Base-by-base conservation (phyloP, 2,329 filamentous ascomycete species). In the Aspergillus brunneoviolaceus region DNA sequence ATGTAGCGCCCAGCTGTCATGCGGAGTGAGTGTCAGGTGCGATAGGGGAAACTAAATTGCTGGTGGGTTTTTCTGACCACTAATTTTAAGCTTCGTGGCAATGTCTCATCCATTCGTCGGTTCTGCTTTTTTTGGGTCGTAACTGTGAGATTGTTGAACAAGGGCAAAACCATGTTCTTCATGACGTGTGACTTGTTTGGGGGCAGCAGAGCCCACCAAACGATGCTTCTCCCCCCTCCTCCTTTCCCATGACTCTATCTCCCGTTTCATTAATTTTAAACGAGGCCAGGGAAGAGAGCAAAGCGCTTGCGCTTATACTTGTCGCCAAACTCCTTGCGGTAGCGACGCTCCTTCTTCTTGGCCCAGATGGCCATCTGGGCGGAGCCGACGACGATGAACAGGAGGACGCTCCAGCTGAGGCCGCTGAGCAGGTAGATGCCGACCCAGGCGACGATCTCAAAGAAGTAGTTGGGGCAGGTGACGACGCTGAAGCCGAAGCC, bases 401-500 rank as follows among this genome's bases (percentile, higher is more conserved):
- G 67, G 16, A 87, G 80, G 0, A 95, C 90, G 54, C 87, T 85
- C 81, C 89, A 89, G 78, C 89, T 93, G 61, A 80, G 63, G 70
- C 91, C 88, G 69, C 87, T 92, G 57, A 94, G 85, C 49, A 96
- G 74, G 67, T 90, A 88, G 58, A 98, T 83, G 27, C 92, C 93
- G 31, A 90, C 69, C 95, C 95, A 99, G 0, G 93, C 87, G 42
- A 96, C 76, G 6, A 90, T 83, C 74, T 99, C 95, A 69, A 96
- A 98, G 81, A 96, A 86, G 81, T 99, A 99, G 81, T 99, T 99
- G 48, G 95, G 95, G 80, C 93, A 96, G 12, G 95, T 99, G 55
- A 99, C 94, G 39, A 91, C 79, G 65, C 81, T 82, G 77, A 97
- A 98, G 31, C 93, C 91, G 60, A 94, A 86, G 27, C 95, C 95